Evolutionary conservation across 2,329 filamentous ascomycete species (phyloP), one percentile per base, ranked within the genome.

Genomic region (Rhinocladiella similis): DNA sequence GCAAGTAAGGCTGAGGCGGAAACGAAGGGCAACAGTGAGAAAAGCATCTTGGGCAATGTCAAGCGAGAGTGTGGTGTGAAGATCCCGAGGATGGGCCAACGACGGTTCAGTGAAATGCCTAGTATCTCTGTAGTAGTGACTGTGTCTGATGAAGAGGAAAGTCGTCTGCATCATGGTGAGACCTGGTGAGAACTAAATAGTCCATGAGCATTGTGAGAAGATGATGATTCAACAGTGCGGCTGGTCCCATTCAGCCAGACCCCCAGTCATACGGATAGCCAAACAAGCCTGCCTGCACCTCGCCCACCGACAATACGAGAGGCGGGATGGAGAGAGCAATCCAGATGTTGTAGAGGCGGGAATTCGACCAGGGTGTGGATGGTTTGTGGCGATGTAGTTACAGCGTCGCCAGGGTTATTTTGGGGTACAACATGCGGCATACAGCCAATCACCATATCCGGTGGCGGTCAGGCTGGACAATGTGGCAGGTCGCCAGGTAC

Each of bases 1-100:
- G 49, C 45, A 29, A 59, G 5, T 3, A 63, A 47, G 47, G 57
- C 59, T 27, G 54, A 53, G 35, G 54, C 48, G 22, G 57, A 43
- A 59, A 57, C 39, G 16, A 60, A 50, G 13, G 59, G 50, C 41
- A 62, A 50, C 22, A 62, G 43, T 22, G 59, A 60, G 39, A 18
- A 53, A 47, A 59, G 53, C 61, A 63, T 63, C 19, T 20, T 56
- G 53, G 22, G 48, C 46, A 39, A 16, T 49, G 14, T 52, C 7
- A 49, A 54, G 27, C 46, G 53, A 54, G 36, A 18, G 45, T 53
- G 20, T 35, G 29, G 29, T 2, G 10, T 7, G 29, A 33, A 33
- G 29, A 33, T 4, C 29, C 29, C 29, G 29, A 33, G 29, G 29
- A 33, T 33, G 29, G 29, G 29, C 29, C 29, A 33, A 12, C 10